Evolutionary conservation across 257 asterid species (phyloP), one percentile per base, ranked within the genome.

Genomic region (Nicotiana attenuata): DNA sequence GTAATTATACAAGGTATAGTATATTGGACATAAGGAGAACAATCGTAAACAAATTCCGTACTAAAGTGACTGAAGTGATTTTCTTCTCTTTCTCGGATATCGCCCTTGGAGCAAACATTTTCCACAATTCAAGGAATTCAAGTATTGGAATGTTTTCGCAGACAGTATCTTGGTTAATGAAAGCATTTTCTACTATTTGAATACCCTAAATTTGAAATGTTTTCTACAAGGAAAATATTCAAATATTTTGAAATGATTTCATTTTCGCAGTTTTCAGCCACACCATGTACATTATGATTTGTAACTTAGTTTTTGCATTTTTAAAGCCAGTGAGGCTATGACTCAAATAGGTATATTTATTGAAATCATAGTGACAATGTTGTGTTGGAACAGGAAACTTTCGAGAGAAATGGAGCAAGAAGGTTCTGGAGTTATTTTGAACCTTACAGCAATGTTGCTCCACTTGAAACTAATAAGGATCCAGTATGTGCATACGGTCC

Each of bases 351-450:
- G 16, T 24, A 11, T 14, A 47, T 20, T 47, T 7, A 19, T 47
- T 47, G 0, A 29, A 80, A n/a, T 80, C 83, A 77, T 13, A 2
- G 22, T 73, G 79, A 73, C 14, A 13, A 20, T 85, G 15, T 68
- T 81, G 78, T 89, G 69, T 81, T 87, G 78, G n/a, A 81, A 78
- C 92, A 96, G 99, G 88, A 90, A 80, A 45, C 77, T 60, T 94
- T 96, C 71, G 99, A 94, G 88, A 88, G 84, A 83, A 92, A 88
- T 80, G 97, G 92, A 59, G 94, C 97, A 53, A 84, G 86, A 66
- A 89, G 88, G 89, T 96, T 96, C 86, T 96, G 99, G 98, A 91
- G 84, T 90, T 94, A 96, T 88, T 94, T 96, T 81, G 95, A 90
- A 77, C 83, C 87, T 76, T 93, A 90, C 85, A 84, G 83, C 38